Base-by-base conservation (phyloP, 768 basidiomycete species). In the Suillus sp. region DNA sequence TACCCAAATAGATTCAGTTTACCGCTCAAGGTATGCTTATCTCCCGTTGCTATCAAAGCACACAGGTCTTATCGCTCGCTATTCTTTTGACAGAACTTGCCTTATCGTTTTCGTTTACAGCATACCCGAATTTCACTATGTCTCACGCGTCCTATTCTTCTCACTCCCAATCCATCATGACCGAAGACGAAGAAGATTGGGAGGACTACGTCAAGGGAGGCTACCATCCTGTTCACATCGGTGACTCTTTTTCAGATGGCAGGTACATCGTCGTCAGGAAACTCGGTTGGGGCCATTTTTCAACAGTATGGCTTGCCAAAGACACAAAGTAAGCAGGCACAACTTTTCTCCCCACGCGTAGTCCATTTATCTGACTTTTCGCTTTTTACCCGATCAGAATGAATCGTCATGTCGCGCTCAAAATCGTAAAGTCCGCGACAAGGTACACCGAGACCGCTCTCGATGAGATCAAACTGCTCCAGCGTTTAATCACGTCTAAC, bases 381-480 rank as follows among this genome's bases (percentile, higher is more conserved):
- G 60, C 64, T 59, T 48, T 20, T 30, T 11, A 51, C 9, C 25
- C 30, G 67, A 62, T 64, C 78, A 99, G 96, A 73, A 83, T 95
- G 79, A 89, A 92, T 69, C 92, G 95, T 56, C 97, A 99, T 78
- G 97, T 99, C 70, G 97, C 97, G 16, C 89, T 99, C 75, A 99
- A 99, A 78, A 93, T 99, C 72, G 97, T 99, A 76, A 99, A 99
- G 78, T 97, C 96, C 18, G 97, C 96, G 0, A 88, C 90, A 0
- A 84, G 97, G 56, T 99, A 99, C 77, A 99, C 96, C 1, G 96
- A 99, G 74, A 99, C 97, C 0, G 97, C 97, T 0, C 81, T 99
- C 38, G 97, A 99, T 80, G 97, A 99, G 79, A 99, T 99, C 79
- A 98, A 98, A 74, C 90, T 99, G 2, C 85, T 98, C 22, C 95